Percentiles rank a stretch among this genome's conserved stretches.
Evolutionary conservation across 345 rosid genomes (phyloP).

Genomic region (Euphorbia peplus): DNA sequence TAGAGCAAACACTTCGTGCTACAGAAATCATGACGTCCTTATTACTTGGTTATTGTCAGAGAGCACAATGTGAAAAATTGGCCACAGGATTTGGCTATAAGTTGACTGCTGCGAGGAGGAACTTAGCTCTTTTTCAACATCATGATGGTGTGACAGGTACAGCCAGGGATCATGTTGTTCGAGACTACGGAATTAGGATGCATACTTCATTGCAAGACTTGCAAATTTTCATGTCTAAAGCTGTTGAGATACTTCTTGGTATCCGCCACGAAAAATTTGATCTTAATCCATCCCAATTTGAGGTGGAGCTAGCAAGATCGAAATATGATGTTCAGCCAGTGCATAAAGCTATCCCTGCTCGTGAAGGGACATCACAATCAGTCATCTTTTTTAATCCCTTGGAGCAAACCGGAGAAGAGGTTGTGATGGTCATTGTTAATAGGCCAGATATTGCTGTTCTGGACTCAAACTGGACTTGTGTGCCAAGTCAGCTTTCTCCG

Average conservation of each 20-base stretch:
- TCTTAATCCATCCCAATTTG: constrained; percentile 65
- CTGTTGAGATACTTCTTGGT: constrained; percentile 82
- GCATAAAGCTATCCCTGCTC: constrained; percentile 60
- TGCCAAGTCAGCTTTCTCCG: constrained; percentile 88
- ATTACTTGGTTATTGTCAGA: constrained; percentile 83
- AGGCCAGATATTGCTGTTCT: constrained; percentile 72
- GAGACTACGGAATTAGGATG: constrained; percentile 88
- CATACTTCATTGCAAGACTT: constrained; percentile 85
- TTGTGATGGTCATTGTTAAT: constrained; percentile 67
- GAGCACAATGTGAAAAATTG: constrained; percentile 78
- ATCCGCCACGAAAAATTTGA: constrained; percentile 78
- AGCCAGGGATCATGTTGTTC: constrained; percentile 90
- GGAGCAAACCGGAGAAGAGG: constrained; percentile 85
- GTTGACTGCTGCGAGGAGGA: constrained; percentile 94
- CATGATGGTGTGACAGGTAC: constrained; percentile 99
- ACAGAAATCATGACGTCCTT: constrained; percentile 86
- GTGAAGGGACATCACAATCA: constrained; percentile 71
- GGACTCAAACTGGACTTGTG: constrained; percentile 88
- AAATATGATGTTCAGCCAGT: constrained; percentile 79
- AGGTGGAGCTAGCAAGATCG: constrained; percentile 77
- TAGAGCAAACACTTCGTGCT: constrained; percentile 88
- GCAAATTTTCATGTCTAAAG: constrained; percentile 95
- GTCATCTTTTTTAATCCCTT: constrained; percentile 78
- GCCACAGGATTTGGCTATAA: constrained; percentile 70
- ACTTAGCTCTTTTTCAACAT: constrained; percentile 97